Evolutionary conservation across 1,284 basidiomycete species (phyloP).

Genomic region (Boletus hoseneyae): DNA sequence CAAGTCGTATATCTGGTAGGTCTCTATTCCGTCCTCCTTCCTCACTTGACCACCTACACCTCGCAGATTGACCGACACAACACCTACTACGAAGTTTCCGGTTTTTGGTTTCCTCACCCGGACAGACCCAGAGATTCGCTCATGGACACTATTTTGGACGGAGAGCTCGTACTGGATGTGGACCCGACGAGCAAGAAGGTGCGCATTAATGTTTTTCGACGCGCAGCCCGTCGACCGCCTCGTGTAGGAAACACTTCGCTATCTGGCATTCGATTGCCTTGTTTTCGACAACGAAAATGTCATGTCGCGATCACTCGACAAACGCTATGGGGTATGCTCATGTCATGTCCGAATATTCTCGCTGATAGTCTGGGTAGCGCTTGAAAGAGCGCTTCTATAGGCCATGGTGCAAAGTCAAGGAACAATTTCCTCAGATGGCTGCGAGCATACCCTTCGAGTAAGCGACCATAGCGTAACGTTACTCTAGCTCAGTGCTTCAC

Average conservation of each 20-base stretch:
- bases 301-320: slow-evolving; percentile 79
- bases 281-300: slow-evolving; percentile 86
- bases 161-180: slow-evolving; percentile 91
- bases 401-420: slow-evolving; percentile 74
- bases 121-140: slow-evolving; percentile 64
- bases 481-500: slow-evolving; percentile 11
- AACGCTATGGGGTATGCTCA: slow-evolving; percentile 82
- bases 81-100: slow-evolving; percentile 69
- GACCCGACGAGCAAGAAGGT: slow-evolving; percentile 73
- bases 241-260: slow-evolving; percentile 72
- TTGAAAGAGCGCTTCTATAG: slow-evolving; percentile 80
- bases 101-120: slow-evolving; percentile 88
- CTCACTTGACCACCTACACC: slow-evolving; percentile 5
- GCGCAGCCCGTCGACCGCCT: slow-evolving; percentile 2
- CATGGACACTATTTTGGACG: slow-evolving; percentile 85
- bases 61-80: slow-evolving; percentile 94
- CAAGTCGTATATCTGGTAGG: slow-evolving; percentile 85
- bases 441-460: slow-evolving; percentile 82
- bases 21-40: not conserved
- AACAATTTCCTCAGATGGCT: slow-evolving; percentile 64
- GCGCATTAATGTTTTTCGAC: slow-evolving; percentile 19
- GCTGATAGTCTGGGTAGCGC: slow-evolving; percentile 50
- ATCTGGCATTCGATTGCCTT: slow-evolving; percentile 92
- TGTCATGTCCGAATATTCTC: not conserved
- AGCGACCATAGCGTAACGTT: slow-evolving; percentile 34